Percentiles rank a stretch among this genome's conserved stretches.
phyloP scores from a whole-genome alignment of 2,329 filamentous ascomycete species.

The Colletotrichum acutatum region DNA sequence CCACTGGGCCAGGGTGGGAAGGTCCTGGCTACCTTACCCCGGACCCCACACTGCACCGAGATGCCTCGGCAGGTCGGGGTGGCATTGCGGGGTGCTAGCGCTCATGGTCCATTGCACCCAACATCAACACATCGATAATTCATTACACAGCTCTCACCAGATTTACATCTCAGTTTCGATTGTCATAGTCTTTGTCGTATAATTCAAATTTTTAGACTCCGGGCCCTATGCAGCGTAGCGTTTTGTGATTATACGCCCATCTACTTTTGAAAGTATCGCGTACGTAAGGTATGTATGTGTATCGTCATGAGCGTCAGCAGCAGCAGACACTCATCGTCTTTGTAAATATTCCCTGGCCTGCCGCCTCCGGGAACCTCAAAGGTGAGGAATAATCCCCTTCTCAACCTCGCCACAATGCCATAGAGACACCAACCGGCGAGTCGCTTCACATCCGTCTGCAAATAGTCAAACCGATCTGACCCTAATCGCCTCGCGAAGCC shows the following conservation, averaged over 20 bases:
- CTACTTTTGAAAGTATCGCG: background rate
- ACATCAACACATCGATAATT: too few relatives aligned
- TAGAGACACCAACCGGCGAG: too few relatives aligned
- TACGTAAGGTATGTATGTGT: conserved; percentile 17
- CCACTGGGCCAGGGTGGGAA: background rate
- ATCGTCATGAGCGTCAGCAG: background rate
- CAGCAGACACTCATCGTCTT: background rate
- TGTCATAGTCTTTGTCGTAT: background rate
- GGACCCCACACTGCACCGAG: conserved; percentile 34
- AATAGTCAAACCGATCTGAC: background rate
- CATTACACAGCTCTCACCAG: too few relatives aligned
- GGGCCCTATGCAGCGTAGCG: background rate
- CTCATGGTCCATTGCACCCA: background rate
- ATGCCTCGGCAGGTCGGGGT: conserved; percentile 33
- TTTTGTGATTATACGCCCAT: background rate
- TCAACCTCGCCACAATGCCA: background rate
- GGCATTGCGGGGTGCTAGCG: conserved; percentile 30
- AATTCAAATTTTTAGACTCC: background rate
- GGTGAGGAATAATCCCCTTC: background rate
- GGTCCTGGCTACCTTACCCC: conserved; percentile 25
- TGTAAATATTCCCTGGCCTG: too few relatives aligned
- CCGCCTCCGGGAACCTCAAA: too few relatives aligned
- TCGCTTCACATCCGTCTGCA: background rate
- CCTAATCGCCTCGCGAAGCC: background rate
- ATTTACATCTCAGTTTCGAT: background rate